A percentile compares a stretch with the other conserved stretches of the same genome.
phyloP scores from a whole-genome alignment of 768 basidiomycete genomes.

The Trametes gibbosa region DNA sequence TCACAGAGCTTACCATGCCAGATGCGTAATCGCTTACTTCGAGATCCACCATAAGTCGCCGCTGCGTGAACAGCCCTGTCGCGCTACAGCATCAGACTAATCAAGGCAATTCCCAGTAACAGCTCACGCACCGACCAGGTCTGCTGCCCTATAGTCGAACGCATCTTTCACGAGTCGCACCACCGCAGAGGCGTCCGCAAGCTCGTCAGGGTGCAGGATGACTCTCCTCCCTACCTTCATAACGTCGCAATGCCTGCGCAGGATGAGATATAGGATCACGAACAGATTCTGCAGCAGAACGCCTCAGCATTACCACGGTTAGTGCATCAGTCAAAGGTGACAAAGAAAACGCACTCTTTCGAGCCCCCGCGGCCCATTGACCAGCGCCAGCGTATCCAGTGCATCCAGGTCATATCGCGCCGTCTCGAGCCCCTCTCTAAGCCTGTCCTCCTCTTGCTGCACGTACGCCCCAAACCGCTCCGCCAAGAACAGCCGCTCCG shows the following conservation, averaged over 20 bases:
- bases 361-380: slow-evolving; percentile 32
- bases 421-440: slow-evolving; percentile 28
- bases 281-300: slow-evolving; percentile 30
- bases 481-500: slow-evolving; percentile 2
- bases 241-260: slow-evolving; percentile 33
- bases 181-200: neutral
- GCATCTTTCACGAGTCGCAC: neutral
- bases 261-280: slow-evolving; percentile 33
- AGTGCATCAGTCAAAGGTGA: neutral
- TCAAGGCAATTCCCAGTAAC: neutral
- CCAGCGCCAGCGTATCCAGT: slow-evolving; percentile 28
- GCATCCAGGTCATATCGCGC: slow-evolving; percentile 33
- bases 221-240: slow-evolving; percentile 16
- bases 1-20: neutral
- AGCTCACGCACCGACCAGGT: neutral
- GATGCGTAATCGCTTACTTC: slow-evolving; percentile 4
- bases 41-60: neutral
- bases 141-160: neutral
- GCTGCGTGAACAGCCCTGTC: slow-evolving; percentile 1
- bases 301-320: neutral
- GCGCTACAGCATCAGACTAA: neutral
- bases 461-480: slow-evolving; percentile 26
- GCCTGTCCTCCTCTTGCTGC: slow-evolving; percentile 23
- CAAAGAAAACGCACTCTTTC: slow-evolving; percentile 27
- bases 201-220: slow-evolving; percentile 1